These are phyloP conservation scores for Arabidopsis suecica DNA, from an alignment of 345 rosid genomes.

Conservation along the genomic window DNA sequence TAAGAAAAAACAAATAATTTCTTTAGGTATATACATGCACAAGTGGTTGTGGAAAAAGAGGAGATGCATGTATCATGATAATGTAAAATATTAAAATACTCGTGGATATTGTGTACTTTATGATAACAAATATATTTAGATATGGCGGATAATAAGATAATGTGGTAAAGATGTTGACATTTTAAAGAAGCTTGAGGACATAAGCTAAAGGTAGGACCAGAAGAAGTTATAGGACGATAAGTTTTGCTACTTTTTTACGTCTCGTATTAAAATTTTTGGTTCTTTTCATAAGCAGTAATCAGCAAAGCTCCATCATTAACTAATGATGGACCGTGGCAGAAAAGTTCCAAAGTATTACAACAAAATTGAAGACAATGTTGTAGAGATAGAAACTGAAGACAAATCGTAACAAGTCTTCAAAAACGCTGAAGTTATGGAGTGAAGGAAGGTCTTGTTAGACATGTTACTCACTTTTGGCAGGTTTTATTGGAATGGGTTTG, in stretches of 20 bases:
- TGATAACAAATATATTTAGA: neutral
- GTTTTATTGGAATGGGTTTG: no score
- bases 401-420: neutral
- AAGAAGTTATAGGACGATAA: slow-evolving; percentile 10
- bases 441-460: no score
- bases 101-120: neutral
- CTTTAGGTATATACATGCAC: slow-evolving; percentile 12
- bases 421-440: no score
- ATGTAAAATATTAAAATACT: slow-evolving; percentile 27
- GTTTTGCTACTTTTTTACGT: slow-evolving; percentile 1
- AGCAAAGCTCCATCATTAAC: slow-evolving; percentile 5
- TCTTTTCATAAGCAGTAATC: neutral
- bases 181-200: slow-evolving; percentile 2
- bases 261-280: neutral
- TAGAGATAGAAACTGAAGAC: neutral
- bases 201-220: slow-evolving; percentile 30
- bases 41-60: slow-evolving; percentile 39
- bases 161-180: slow-evolving; percentile 40
- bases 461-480: no score
- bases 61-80: slow-evolving; percentile 43
- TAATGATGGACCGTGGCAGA: slow-evolving; percentile 1
- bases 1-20: neutral
- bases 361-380: neutral
- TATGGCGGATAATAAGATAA: slow-evolving; percentile 7
- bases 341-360: neutral